phyloP scores from a whole-genome alignment of 768 basidiomycete genomes.

The Naganishia kalamii region DNA sequence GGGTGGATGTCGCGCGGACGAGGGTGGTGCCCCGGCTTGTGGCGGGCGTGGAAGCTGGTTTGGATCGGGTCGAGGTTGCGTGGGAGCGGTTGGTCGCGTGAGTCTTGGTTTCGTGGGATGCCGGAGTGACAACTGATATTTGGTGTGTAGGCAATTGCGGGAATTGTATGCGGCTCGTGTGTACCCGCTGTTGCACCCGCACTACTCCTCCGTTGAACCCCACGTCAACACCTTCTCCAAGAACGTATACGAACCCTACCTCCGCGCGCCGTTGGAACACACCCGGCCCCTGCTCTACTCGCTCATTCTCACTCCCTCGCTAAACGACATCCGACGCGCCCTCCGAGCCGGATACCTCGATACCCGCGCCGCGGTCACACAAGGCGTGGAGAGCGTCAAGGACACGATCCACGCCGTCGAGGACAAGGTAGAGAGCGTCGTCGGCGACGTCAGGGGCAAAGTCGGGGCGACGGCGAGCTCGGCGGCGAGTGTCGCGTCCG shows the following conservation, averaged over 20 bases:
- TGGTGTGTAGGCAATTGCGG: neutral
- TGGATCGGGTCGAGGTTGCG: conserved; percentile 8
- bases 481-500: neutral
- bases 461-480: neutral
- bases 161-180: conserved; percentile 6
- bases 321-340: conserved; percentile 17
- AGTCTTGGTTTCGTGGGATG: neutral
- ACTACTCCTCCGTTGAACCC: conserved; percentile 15
- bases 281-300: conserved; percentile 17
- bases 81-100: conserved; percentile 12
- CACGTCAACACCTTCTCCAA: conserved; percentile 6
- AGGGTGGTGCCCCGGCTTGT: conserved; percentile 9
- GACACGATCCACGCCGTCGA: conserved; percentile 13
- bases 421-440: neutral
- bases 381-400: conserved; percentile 12
- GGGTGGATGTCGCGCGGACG: neutral
- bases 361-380: conserved; percentile 6
- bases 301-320: conserved; percentile 20
- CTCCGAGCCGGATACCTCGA: conserved; percentile 7
- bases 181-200: conserved; percentile 17
- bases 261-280: neutral
- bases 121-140: neutral
- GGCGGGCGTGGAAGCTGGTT: neutral
- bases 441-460: conserved; percentile 3
- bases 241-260: conserved; percentile 15